Evolutionary conservation across 106 monocot genomes (phyloP), one percentile per base, ranked within the genome.

Genomic region (Dendrobium huoshanense): DNA sequence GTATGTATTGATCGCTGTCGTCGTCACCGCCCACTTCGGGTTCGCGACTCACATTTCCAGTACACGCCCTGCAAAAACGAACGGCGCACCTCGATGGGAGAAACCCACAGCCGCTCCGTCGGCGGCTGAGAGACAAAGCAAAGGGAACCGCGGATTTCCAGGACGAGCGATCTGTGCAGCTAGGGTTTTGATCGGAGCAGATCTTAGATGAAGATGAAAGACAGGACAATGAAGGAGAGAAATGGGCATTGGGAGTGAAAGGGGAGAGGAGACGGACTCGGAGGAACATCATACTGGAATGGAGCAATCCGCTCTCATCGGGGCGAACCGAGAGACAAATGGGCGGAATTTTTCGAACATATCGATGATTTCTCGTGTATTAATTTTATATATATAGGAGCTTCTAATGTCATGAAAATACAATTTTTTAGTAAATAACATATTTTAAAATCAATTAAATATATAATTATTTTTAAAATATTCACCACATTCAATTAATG

Each of bases 1-100:
- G 84, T 37, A 88, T 67, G 68, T 84, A 91, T 22, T 72, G 79
- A 13, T 85, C 91, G 19, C 58, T 68, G n/a, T 79, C 85, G 25
- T 78, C 78, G 6, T 77, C 85, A n/a, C 75, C 73, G 75, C 41
- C 48, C 41, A 10, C 16, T 59, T 64, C 41, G 17, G 41, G 56
- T 17, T 16, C 84, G 27, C 31, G 24, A 29, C 55, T 76, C 48
- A 5, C 51, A 17, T 31, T 47, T 67, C 81, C 81, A n/a, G 67
- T 3, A 11, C 79, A 79, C 13, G 85, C 83, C 33, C 77, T 83
- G 64, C 61, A 90, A 43, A 76, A 44, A 37, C 72, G 40, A 51
- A 77, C 59, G n/a, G 20, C 6, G 44, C 56, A 41, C 15, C 70
- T 80, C 37, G 17, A 0, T 54, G 17, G 79, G 68, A 29, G 55